Conservation (phyloP, 2,329 filamentous ascomycete genomes). For the Pyrenophora tritici-repentis region DNA sequence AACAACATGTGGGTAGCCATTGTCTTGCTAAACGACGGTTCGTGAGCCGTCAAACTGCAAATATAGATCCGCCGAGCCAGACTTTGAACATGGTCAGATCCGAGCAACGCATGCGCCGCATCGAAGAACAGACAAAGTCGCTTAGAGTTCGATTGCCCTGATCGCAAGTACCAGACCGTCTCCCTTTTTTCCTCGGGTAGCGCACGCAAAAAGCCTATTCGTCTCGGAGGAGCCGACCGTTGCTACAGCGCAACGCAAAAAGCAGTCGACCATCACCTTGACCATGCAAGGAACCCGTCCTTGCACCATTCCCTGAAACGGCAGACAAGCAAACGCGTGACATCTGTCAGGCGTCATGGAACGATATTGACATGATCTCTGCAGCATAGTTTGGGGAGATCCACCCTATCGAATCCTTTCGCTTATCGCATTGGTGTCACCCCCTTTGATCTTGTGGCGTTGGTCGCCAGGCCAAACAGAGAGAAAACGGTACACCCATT, state of each 20-base stretch:
- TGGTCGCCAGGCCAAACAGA: not conserved
- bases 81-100: not conserved
- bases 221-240: not conserved
- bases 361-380: slow-evolving; percentile 7
- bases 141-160: too few species aligned
- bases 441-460: not conserved
- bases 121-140: not conserved
- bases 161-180: slow-evolving; percentile 1
- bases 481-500: not conserved
- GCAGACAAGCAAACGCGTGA: slow-evolving; percentile 3
- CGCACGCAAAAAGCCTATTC: not conserved
- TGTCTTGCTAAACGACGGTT: slow-evolving; percentile 1
- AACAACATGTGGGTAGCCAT: not conserved
- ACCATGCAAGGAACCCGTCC: slow-evolving; percentile 15
- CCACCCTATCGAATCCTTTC: slow-evolving; percentile 15
- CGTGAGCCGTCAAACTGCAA: not conserved
- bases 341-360: slow-evolving; percentile 10
- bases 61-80: too few species aligned
- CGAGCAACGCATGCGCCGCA: not conserved
- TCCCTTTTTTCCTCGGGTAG: too few species aligned
- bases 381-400: not conserved
- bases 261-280: not conserved
- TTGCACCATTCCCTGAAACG: slow-evolving; percentile 1
- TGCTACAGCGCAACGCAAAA: not conserved
- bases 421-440: slow-evolving; percentile 13